phyloP scores from a whole-genome alignment of 164 flowering plant species.

The Chimonanthus praecox region DNA sequence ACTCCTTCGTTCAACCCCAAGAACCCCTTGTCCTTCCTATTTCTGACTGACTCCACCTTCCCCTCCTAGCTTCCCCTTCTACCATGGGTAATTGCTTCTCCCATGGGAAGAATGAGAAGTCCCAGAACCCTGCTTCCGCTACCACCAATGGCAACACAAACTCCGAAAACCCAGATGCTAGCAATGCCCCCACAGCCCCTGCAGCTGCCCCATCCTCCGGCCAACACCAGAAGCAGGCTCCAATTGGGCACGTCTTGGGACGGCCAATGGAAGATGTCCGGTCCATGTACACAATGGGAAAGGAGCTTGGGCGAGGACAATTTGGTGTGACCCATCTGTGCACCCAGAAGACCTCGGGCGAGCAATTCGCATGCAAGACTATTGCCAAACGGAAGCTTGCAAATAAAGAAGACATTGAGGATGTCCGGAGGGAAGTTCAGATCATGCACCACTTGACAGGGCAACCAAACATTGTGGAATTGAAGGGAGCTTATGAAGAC shows the following conservation, averaged over 20 bases:
- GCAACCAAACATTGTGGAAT: slow-evolving; percentile 28
- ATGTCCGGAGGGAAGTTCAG: slow-evolving; percentile 35
- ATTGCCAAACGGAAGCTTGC: slow-evolving; percentile 31
- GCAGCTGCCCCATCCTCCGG: background rate
- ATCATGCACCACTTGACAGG: slow-evolving; percentile 36
- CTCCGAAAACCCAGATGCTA: background rate
- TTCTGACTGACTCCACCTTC: background rate
- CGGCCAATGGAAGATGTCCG: slow-evolving; percentile 18
- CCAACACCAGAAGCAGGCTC: slow-evolving; percentile 2
- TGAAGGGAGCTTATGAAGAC: slow-evolving; percentile 30
- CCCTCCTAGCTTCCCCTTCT: background rate
- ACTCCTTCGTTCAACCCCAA: no score
- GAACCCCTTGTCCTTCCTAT: background rate
- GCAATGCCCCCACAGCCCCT: background rate
- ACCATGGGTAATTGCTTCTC: slow-evolving; percentile 14
- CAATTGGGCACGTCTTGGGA: slow-evolving; percentile 9
- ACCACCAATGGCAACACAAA: background rate
- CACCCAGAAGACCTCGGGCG: slow-evolving; percentile 22
- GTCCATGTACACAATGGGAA: slow-evolving; percentile 21
- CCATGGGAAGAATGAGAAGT: background rate
- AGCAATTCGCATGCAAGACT: slow-evolving; percentile 30
- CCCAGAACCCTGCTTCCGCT: background rate
- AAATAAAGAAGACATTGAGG: slow-evolving; percentile 29
- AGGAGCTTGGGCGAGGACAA: slow-evolving; percentile 36
- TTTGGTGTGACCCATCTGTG: slow-evolving; percentile 30